Conservation (phyloP, 1,284 basidiomycete genomes). For the Ganoderma sp. region DNA sequence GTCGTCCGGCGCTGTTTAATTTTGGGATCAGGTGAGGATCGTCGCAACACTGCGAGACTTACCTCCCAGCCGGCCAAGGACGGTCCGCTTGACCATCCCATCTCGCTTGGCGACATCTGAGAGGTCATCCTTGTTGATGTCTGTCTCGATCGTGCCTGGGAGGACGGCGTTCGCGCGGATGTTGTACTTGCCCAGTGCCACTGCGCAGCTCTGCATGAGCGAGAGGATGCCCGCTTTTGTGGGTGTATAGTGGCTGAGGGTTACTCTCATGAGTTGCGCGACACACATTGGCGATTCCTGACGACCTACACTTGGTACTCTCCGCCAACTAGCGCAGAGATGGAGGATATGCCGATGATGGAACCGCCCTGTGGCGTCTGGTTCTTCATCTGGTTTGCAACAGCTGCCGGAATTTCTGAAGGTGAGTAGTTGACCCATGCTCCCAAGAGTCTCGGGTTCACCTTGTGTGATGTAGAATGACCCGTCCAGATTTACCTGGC, state of each 20-base stretch:
- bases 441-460: conserved; percentile 31
- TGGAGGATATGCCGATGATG: conserved; percentile 79
- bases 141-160: conserved; percentile 78
- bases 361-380: conserved; percentile 76
- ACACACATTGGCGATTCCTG: background rate
- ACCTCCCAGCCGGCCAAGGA: conserved; percentile 72
- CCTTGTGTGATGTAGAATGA: conserved; percentile 80
- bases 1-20: conserved; percentile 63
- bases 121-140: conserved; percentile 82
- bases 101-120: conserved; percentile 64
- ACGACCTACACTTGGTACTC: conserved; percentile 65
- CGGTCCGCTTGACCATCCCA: conserved; percentile 71
- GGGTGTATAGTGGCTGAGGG: conserved; percentile 73
- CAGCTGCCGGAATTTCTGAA: conserved; percentile 49
- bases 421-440: background rate
- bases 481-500: conserved; percentile 80
- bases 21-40: conserved; percentile 14
- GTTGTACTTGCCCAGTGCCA: conserved; percentile 76
- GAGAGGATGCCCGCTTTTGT: conserved; percentile 84
- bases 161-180: conserved; percentile 76
- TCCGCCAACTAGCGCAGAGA: conserved; percentile 81
- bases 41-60: conserved; percentile 31
- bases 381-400: conserved; percentile 77
- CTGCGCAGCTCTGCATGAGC: conserved; percentile 83
- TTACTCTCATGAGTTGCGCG: conserved; percentile 8